Evolutionary conservation across 2,329 filamentous ascomycete species (phyloP).

Genomic region (Magnaporthales sp.): DNA sequence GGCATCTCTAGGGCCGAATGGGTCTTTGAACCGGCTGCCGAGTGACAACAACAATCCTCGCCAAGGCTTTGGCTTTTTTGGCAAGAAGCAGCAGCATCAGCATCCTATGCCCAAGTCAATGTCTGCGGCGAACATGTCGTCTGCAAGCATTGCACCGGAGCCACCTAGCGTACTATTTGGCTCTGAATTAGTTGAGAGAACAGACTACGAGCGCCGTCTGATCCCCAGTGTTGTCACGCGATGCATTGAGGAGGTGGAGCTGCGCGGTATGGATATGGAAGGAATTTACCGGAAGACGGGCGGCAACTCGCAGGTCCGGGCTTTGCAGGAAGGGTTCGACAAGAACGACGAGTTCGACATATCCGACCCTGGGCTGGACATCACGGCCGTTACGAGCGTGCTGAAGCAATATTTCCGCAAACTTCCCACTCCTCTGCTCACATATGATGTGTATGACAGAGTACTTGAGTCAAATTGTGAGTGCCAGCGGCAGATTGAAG

Average conservation of each 20-base stretch:
- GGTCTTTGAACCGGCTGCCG: slow-evolving; percentile 16
- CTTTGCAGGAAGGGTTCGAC: slow-evolving; percentile 87
- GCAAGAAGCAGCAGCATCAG: slow-evolving; percentile 35
- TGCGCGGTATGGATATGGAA: slow-evolving; percentile 93
- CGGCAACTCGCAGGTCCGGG: slow-evolving; percentile 82
- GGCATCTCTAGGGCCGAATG: slow-evolving; percentile 13
- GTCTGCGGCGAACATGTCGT: slow-evolving; percentile 31
- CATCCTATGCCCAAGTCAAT: slow-evolving; percentile 41
- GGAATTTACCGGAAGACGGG: slow-evolving; percentile 98
- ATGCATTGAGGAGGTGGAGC: slow-evolving; percentile 93
- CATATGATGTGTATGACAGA: slow-evolving; percentile 84
- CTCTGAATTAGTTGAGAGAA: slow-evolving; percentile 76
- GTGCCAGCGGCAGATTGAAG: slow-evolving; percentile 20
- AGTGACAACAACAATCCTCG: slow-evolving; percentile 16
- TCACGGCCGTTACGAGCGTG: slow-evolving; percentile 90
- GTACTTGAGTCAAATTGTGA: slow-evolving; percentile 73
- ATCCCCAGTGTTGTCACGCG: slow-evolving; percentile 86
- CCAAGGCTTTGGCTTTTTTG: slow-evolving; percentile 64
- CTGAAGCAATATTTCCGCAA: slow-evolving; percentile 97
- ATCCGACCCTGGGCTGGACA: slow-evolving; percentile 86
- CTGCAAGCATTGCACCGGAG: slow-evolving; percentile 30
- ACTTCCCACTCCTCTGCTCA: slow-evolving; percentile 80
- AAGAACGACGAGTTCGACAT: slow-evolving; percentile 81
- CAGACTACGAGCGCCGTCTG: slow-evolving; percentile 79
- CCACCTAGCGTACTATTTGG: slow-evolving; percentile 65